Conservation (phyloP, 1,284 basidiomycete genomes). For the Polyporus tsugae region DNA sequence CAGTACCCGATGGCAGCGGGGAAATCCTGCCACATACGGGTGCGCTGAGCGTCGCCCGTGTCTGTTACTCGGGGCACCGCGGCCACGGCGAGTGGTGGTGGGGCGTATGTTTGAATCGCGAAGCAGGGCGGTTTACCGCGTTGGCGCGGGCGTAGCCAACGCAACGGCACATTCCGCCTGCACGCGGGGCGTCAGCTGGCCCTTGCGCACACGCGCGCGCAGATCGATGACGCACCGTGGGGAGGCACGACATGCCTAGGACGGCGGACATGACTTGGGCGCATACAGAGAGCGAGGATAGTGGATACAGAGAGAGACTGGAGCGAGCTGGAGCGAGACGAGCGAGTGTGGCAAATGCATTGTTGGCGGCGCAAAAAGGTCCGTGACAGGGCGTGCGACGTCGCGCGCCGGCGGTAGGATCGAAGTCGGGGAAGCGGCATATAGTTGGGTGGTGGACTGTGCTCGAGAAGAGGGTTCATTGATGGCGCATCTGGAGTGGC, state of each 20-base stretch:
- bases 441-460: not conserved
- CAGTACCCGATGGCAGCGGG: not conserved
- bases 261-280: not conserved
- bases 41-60: slow-evolving; percentile 1
- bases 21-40: not conserved
- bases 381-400: not conserved
- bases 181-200: not conserved
- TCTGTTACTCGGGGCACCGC: not conserved
- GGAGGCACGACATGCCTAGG: not conserved
- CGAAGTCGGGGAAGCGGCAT: slow-evolving; percentile 4
- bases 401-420: not conserved
- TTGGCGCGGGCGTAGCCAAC: slow-evolving; percentile 1
- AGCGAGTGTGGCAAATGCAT: not conserved
- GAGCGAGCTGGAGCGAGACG: slow-evolving; percentile 3
- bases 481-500: slow-evolving; percentile 1
- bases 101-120: slow-evolving; percentile 4
- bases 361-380: not conserved
- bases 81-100: not conserved
- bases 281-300: not conserved
- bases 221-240: slow-evolving; percentile 9
- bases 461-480: slow-evolving; percentile 9
- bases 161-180: slow-evolving; percentile 3
- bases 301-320: not conserved
- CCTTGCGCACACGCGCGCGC: not conserved
- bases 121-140: not conserved